Conservation (phyloP, 352 stramenopile genomes). For the Globisporangium takayamanum region DNA sequence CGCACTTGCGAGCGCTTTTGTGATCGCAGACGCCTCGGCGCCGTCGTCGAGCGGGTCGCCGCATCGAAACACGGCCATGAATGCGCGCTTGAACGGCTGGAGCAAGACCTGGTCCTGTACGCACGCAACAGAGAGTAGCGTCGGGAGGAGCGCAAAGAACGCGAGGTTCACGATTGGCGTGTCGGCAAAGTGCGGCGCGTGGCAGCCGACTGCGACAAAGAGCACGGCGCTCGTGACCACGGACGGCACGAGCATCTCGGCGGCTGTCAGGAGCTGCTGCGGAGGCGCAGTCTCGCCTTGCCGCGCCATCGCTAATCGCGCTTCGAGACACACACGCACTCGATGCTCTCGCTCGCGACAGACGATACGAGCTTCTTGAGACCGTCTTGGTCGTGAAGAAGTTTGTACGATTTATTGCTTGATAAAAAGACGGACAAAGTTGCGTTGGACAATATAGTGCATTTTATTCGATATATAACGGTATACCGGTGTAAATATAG, state of each 20-base stretch:
- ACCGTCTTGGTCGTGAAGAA: too few species aligned
- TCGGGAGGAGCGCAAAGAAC: slow-evolving; percentile 52
- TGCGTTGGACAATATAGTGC: too few species aligned
- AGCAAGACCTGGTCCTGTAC: slow-evolving; percentile 35
- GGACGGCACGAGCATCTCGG: slow-evolving; percentile 18
- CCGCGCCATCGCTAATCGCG: too few species aligned
- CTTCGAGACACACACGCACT: too few species aligned
- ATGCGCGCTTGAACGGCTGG: slow-evolving; percentile 25
- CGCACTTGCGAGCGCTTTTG: slow-evolving; percentile 20
- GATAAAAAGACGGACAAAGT: too few species aligned
- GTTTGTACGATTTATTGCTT: too few species aligned
- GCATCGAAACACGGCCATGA: slow-evolving; percentile 5
- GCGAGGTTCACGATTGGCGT: slow-evolving; percentile 23
- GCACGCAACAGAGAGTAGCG: slow-evolving; percentile 31
- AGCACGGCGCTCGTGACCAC: slow-evolving; percentile 18
- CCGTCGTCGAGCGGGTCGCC: slow-evolving; percentile 15
- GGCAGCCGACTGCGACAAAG: slow-evolving; percentile 7
- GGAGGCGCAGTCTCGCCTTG: background rate
- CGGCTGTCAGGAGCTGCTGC: slow-evolving; percentile 4
- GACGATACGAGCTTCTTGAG: too few species aligned
- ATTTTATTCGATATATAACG: too few species aligned
- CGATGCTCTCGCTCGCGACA: too few species aligned
- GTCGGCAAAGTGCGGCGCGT: slow-evolving; percentile 11
- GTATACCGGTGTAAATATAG: too few species aligned
- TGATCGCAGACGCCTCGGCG: slow-evolving; percentile 7